Conservation (phyloP, 768 basidiomycete species). For the Serendipita sp. region DNA sequence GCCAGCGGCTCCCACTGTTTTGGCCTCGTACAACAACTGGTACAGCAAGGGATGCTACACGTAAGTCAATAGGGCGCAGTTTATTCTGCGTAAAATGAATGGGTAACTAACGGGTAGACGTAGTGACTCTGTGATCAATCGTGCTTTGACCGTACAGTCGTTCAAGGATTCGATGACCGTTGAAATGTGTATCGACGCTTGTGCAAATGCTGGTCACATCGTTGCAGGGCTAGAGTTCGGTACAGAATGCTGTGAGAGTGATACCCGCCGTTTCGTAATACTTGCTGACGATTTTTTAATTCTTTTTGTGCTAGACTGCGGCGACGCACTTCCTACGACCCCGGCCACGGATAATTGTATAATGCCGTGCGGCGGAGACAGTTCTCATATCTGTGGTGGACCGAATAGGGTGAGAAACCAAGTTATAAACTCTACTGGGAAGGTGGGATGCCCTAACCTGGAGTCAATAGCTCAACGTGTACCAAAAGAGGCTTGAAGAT, state of each 20-base stretch:
- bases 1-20: conserved; percentile 21
- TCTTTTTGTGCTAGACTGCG: not conserved
- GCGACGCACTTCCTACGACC: not conserved
- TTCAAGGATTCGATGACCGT: conserved; percentile 34
- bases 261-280: too few species aligned
- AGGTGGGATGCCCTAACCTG: too few species aligned
- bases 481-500: too few species aligned
- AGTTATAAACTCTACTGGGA: too few species aligned
- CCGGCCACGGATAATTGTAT: not conserved
- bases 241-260: not conserved
- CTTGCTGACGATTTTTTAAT: too few species aligned
- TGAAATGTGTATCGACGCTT: conserved; percentile 43
- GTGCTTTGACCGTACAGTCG: conserved; percentile 33
- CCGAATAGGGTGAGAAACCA: not conserved
- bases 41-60: conserved; percentile 43
- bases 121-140: conserved; percentile 44
- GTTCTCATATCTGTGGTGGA: not conserved
- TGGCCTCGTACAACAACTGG: conserved; percentile 27
- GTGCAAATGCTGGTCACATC: conserved; percentile 37
- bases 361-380: not conserved
- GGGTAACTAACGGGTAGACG: not conserved
- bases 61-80: not conserved
- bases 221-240: conserved; percentile 54
- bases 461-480: too few species aligned
- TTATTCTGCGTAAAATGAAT: not conserved